Base-by-base conservation (phyloP, 2,329 filamentous ascomycete species). In the Stagonosporopsis chrysanthemi region DNA sequence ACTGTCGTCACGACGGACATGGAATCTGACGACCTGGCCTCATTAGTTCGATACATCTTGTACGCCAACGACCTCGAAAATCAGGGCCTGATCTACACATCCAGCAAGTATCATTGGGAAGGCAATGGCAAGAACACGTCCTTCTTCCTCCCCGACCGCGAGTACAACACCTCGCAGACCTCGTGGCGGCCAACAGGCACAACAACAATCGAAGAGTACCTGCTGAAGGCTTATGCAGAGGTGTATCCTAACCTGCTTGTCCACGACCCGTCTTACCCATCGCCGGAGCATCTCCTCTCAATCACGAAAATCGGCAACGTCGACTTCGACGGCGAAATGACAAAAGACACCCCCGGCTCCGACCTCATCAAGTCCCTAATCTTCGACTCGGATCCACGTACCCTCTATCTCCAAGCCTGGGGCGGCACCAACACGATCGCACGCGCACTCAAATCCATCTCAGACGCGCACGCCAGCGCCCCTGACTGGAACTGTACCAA, bases 391-490 rank as follows among this genome's bases (percentile, higher is more conserved):
- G 58, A 61, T 26, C 41, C 23, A 23, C 58, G 58, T 22, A 61
- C 33, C 1, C 58, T 61, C 0, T 61, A 61, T 33, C 47, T 61
- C 2, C 58, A 58, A 15, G 58, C 58, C 6, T 58, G 58, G 58
- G 58, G 58, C 42, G 54, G 58, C n/a, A 61, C 51, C 31, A 61
- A 58, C 51, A 58, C 58, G 6, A 58, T 61, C 15, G 54, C 58
- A 12, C 54, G 58, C 43, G 58, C 58, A 15, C 51, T 61, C 22
- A 56, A 55, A n/a, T 58, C 54, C 15, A 45, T 61, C 39, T 19
- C 29, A 19, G 54, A 55, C 14, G 11, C 29, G 2, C 39, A 61
- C 24, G 35, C 51, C 6, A 22, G 26, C 12, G 40, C 40, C 24
- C 23, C 7, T 0, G 6, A 39, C 6, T 58, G 58, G 54, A 15